Percentiles rank a stretch among this genome's conserved stretches.
phyloP scores from a whole-genome alignment of 176 grass and related monocot species.

The barley (Hordeum vulgare) region DNA sequence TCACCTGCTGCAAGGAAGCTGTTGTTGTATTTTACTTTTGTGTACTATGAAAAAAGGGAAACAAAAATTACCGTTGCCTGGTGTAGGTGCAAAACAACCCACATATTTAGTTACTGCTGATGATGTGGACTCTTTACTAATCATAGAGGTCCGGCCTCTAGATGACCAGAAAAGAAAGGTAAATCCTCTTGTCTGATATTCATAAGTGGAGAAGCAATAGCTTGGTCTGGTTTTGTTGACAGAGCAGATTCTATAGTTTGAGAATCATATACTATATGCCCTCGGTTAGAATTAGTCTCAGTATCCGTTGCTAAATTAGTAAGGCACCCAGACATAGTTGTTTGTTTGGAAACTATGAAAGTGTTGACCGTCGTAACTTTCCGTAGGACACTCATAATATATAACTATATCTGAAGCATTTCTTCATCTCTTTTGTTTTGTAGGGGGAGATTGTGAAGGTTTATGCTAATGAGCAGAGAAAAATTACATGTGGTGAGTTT shows the following conservation, averaged over 20 bases:
- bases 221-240: background rate
- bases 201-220: background rate
- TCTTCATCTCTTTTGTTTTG: background rate
- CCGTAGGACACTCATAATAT: background rate
- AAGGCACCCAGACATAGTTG: background rate
- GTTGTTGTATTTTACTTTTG: conserved; percentile 16
- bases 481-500: conserved; percentile 85
- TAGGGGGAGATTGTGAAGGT: conserved; percentile 90
- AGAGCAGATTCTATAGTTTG: background rate
- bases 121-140: conserved; percentile 77
- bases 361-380: background rate
- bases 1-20: conserved; percentile 3
- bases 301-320: background rate
- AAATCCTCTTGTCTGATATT: conserved; percentile 3
- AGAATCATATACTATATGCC: no score
- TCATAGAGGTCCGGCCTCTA: conserved; percentile 87
- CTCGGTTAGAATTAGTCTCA: background rate
- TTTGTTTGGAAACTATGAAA: conserved; percentile 6
- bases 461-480: conserved; percentile 78
- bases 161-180: conserved; percentile 95
- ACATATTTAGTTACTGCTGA: conserved; percentile 93
- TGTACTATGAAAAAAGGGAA: background rate
- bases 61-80: conserved; percentile 11
- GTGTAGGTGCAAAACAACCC: conserved; percentile 77
- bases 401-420: conserved; percentile 7